These are phyloP conservation scores for Candida sithepensis DNA, from an alignment of 805 yeast species.

Conservation along the genomic window DNA sequence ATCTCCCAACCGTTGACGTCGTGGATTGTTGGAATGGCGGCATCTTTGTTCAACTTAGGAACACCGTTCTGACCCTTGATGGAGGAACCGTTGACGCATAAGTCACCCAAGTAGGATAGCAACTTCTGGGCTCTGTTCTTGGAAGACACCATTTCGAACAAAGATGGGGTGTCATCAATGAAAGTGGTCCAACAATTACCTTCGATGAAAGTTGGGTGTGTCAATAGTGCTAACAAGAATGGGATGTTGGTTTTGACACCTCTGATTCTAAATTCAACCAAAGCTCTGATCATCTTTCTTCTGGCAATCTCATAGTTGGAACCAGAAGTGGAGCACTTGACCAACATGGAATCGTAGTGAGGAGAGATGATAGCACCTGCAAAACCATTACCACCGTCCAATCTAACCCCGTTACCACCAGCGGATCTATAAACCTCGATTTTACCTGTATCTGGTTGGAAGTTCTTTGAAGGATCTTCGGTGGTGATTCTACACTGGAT, in stretches of 20 bases:
- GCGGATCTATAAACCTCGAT: constrained; percentile 97
- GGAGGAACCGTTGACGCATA: constrained; percentile 93
- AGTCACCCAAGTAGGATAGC: constrained; percentile 84
- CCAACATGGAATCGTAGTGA: constrained; percentile 97
- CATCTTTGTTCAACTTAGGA: constrained; percentile 77
- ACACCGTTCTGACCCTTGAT: constrained; percentile 93
- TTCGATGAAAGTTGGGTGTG: constrained; percentile 79
- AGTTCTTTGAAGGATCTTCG: constrained; percentile 93
- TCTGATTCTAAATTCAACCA: constrained; percentile 96
- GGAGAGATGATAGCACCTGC: constrained; percentile 97
- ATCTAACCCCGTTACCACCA: constrained; percentile 98
- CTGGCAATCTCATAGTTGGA: constrained; percentile 95
- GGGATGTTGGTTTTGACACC: constrained; percentile 99
- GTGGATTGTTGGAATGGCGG: constrained; percentile 69
- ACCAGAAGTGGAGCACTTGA: constrained; percentile 96
- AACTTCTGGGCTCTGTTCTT: constrained; percentile 96
- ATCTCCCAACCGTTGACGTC: constrained; percentile 59
- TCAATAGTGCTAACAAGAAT: constrained; percentile 84
- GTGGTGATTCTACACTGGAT: constrained; percentile 99
- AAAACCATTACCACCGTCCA: constrained; percentile 98
- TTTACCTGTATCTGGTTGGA: constrained; percentile 98
- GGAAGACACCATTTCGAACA: constrained; percentile 91
- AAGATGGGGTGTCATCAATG: constrained; percentile 94
- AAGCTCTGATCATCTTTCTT: constrained; percentile 94
- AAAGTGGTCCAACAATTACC: constrained; percentile 98